Conservation (phyloP, 139 green algal genomes). For the Volvox reticuliferus region DNA sequence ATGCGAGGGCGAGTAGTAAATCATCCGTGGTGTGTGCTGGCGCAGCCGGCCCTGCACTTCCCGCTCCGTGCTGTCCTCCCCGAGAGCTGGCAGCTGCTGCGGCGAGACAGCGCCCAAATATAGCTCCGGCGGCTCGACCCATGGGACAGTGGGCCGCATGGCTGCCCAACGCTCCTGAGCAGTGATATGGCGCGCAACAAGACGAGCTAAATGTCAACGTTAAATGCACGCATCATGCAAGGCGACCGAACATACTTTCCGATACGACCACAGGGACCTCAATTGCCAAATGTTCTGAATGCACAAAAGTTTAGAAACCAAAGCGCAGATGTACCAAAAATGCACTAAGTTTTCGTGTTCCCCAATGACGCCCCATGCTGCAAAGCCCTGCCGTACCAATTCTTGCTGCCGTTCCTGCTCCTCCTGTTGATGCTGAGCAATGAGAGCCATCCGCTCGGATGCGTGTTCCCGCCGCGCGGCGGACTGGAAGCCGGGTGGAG, state of each 20-base stretch:
- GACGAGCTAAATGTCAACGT: no score
- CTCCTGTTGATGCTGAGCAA: constrained; percentile 47
- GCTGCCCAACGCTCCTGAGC: constrained; percentile 33
- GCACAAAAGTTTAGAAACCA: not conserved
- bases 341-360: no score
- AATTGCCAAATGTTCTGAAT: not conserved
- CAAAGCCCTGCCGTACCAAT: not conserved
- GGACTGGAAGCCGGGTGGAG: constrained; percentile 51
- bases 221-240: no score
- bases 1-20: not conserved
- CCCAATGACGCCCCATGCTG: no score
- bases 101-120: not conserved
- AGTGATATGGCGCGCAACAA: no score
- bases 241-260: no score
- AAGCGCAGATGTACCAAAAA: no score
- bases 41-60: not conserved
- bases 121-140: constrained; percentile 35
- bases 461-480: constrained; percentile 54
- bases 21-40: not conserved
- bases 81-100: constrained; percentile 25
- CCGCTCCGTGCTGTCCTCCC: constrained; percentile 42
- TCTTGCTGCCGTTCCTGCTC: constrained; percentile 45
- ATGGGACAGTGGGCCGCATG: constrained; percentile 21
- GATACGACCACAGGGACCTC: not conserved
- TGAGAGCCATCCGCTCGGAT: constrained; percentile 43